Conservation (phyloP, 2,329 filamentous ascomycete species). For the Aspergillus piperis region DNA sequence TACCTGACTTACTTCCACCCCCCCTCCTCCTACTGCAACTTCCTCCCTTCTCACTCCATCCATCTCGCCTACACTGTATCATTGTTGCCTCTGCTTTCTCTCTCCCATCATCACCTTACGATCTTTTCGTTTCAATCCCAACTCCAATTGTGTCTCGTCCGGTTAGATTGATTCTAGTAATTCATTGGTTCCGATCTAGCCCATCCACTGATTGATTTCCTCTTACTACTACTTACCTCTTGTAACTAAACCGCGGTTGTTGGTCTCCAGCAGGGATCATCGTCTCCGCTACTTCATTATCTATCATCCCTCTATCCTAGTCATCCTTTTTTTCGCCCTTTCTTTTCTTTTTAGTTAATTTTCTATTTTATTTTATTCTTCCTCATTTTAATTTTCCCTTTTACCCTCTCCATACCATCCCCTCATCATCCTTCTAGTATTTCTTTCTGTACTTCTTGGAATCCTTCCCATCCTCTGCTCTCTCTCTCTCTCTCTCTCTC, state of each 20-base stretch:
- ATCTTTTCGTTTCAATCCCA: background rate
- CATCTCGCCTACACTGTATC: background rate
- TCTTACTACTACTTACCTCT: background rate
- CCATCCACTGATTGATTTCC: background rate
- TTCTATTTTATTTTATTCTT: constrained; percentile 3
- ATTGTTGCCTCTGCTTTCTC: background rate
- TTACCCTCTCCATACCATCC: constrained; percentile 1
- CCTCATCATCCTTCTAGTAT: constrained; percentile 4
- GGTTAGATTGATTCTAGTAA: background rate
- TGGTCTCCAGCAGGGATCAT: constrained; percentile 21
- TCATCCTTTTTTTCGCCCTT: background rate
- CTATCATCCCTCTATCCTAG: constrained; percentile 8
- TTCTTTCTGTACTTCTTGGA: background rate
- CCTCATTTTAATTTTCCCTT: background rate
- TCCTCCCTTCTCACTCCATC: constrained; percentile 8
- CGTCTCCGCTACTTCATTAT: constrained; percentile 16
- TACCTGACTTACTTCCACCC: background rate
- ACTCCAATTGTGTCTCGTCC: constrained; percentile 1
- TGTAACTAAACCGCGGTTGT: constrained; percentile 15
- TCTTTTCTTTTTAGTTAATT: constrained; percentile 2
- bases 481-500: background rate
- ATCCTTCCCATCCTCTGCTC: background rate
- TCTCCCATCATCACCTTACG: background rate
- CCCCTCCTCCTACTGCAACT: constrained; percentile 16
- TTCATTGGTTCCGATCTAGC: background rate